Base-by-base conservation (phyloP, 2,329 filamentous ascomycete genomes). In the Microsporum canis region DNA sequence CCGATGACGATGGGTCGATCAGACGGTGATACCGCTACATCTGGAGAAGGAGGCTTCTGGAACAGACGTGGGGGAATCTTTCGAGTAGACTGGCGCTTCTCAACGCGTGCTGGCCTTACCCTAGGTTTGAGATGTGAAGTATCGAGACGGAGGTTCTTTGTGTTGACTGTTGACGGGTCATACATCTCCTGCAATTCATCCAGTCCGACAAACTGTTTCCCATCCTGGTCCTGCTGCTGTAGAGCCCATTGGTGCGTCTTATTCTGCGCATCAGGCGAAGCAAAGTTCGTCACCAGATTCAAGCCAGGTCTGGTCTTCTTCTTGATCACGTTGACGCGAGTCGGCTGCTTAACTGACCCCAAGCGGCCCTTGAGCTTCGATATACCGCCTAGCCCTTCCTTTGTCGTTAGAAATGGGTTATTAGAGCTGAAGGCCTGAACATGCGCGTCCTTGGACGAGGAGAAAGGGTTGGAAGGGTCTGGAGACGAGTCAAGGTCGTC, bases 1-100 rank as follows among this genome's bases (percentile, higher is more conserved):
- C 78, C 77, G 59, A 79, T 79, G 62, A 77, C 71, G 14, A 80
- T 75, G 10, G 75, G 72, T 10, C 75, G 68, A 33, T 77, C 76
- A 1, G 74, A 76, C 1, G 77, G 76, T 2, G 77, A 79, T 4
- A 78, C 63, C 27, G 31, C 27, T 12, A 53, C 29, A 3, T 53
- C 49, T 14, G 49, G 27, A 5, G 49, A 53, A n/a, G 71, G 27
- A 39, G 60, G 14, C 41, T 61, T 60, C 58, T 62, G 31, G 7
- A 59, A 62, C n/a, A 36, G 14, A 12, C 51, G 59, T 17, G 38
- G 34, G 2, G 62, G 57, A 5, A 60, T 34, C 29, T 57, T 59
- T 34, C 62, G 56, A 8, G 60, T 31, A 53, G 59, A 60, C 3
- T 58, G 59, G 17, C 57, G 55, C 29, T 63, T 61, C 29, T 59